Percentiles rank a stretch among this genome's conserved stretches.
Evolutionary conservation across 2,329 filamentous ascomycete species (phyloP).

Genomic region (Talaromyces sp.): DNA sequence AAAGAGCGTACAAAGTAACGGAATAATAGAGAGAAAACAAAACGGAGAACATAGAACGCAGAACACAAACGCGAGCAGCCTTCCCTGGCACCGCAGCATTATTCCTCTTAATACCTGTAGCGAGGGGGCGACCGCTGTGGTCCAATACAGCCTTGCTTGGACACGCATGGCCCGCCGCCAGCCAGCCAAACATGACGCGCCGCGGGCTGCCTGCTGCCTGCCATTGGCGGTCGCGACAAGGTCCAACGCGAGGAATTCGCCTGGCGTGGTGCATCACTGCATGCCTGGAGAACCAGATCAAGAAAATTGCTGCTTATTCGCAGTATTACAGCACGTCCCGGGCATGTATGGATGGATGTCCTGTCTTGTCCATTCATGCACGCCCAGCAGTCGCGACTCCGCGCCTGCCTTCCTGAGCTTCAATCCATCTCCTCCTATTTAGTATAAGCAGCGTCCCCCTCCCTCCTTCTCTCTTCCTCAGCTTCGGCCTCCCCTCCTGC

Average conservation of each 20-base stretch:
- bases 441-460: neutral
- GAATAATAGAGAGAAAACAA: too few relatives aligned
- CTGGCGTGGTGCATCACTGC: neutral
- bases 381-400: neutral
- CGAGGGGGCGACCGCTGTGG: neutral
- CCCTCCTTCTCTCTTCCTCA: constrained; percentile 1
- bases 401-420: neutral
- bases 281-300: neutral
- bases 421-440: neutral
- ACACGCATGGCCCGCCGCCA: constrained; percentile 4
- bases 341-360: neutral
- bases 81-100: neutral
- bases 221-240: constrained; percentile 8
- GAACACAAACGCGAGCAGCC: too few relatives aligned
- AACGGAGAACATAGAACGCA: too few relatives aligned
- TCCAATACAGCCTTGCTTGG: constrained; percentile 13
- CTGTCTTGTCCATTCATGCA: neutral
- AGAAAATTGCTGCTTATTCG: neutral
- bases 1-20: too few relatives aligned
- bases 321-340: neutral
- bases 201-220: neutral
- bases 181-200: constrained; percentile 13
- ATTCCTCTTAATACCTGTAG: neutral
- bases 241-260: constrained; percentile 6
- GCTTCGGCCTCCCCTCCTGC: neutral